phyloP scores from a whole-genome alignment of 129 eudicot genomes.

The Flaveria sonorensis region DNA sequence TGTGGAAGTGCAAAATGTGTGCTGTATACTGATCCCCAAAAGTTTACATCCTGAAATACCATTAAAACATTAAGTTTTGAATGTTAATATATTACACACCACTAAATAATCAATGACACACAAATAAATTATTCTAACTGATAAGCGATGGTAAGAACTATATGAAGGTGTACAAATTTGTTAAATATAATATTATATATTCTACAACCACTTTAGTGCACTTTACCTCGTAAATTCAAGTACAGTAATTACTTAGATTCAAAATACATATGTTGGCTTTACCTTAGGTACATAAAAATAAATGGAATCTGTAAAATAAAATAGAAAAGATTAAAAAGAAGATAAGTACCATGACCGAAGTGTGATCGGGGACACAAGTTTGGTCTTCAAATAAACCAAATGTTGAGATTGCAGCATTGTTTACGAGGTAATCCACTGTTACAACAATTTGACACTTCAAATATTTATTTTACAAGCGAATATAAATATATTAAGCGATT shows the following conservation, averaged over 20 bases:
- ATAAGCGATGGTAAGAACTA: too few species aligned
- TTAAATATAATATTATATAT: too few species aligned
- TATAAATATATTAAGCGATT: too few species aligned
- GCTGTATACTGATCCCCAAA: slow-evolving; percentile 59
- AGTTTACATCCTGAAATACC: slow-evolving; percentile 48
- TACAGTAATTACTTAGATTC: too few species aligned
- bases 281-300: neutral
- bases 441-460: neutral
- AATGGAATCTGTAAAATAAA: neutral
- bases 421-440: slow-evolving; percentile 78
- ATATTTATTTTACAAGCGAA: too few species aligned
- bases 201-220: too few species aligned
- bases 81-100: neutral
- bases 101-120: too few species aligned
- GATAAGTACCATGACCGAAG: slow-evolving; percentile 55
- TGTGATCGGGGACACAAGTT: slow-evolving; percentile 32
- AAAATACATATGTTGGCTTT: too few species aligned
- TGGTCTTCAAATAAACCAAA: slow-evolving; percentile 50
- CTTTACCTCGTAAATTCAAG: too few species aligned
- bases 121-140: too few species aligned
- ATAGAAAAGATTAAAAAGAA: neutral
- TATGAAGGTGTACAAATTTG: too few species aligned
- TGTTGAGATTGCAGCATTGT: slow-evolving; percentile 55
- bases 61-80: neutral
- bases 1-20: slow-evolving; percentile 59